Evolutionary conservation across 225 moss, liverwort and hornwort species (phyloP).

Genomic region (Pseudoscleropodium purum): DNA sequence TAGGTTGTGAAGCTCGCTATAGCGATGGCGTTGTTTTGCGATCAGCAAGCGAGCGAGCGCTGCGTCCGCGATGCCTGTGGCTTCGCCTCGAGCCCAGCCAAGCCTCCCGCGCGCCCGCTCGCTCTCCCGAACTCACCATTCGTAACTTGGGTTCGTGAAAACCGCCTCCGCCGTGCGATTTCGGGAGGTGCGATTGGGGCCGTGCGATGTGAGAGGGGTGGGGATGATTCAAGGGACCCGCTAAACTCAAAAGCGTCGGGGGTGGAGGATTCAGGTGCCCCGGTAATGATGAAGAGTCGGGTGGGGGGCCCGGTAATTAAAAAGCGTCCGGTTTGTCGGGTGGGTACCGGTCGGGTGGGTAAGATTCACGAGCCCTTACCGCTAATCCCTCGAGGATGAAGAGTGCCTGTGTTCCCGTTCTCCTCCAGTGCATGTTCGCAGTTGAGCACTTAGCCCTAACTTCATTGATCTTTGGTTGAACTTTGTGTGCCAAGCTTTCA

Average conservation of each 20-base stretch:
- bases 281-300: not conserved
- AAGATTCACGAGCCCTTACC: too few species aligned
- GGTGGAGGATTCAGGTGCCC: not conserved
- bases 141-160: not conserved
- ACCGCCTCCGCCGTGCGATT: not conserved
- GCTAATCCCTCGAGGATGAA: not conserved
- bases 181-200: not conserved
- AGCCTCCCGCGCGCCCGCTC: not conserved
- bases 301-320: not conserved
- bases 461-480: not conserved
- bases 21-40: not conserved
- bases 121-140: not conserved
- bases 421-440: not conserved
- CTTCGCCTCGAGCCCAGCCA: conserved; percentile 12
- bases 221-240: not conserved
- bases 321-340: not conserved
- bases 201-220: not conserved
- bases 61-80: conserved; percentile 15
- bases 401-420: too few species aligned
- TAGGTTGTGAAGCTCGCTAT: not conserved
- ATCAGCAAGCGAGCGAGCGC: not conserved
- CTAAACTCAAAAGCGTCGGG: not conserved
- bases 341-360: not conserved
- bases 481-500: not conserved
- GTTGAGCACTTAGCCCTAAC: not conserved